Evolutionary conservation across 108 stramenopile genomes (phyloP).

Genomic region (Nitzschia sp.): DNA sequence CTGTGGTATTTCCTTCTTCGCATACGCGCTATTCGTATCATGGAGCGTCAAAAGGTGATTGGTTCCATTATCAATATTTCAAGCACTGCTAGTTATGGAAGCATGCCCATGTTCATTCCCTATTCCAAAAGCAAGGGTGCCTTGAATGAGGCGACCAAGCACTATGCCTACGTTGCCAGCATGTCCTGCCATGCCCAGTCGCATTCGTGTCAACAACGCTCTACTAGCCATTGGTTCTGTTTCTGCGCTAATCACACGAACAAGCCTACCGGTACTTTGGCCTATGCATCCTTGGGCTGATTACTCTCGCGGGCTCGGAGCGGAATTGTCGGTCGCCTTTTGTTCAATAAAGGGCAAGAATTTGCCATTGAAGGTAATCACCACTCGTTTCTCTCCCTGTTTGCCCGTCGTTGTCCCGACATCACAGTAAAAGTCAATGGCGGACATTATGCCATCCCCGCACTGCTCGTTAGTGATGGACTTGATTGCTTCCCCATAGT

Average conservation of each 20-base stretch:
- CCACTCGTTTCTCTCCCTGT: slow-evolving; percentile 73
- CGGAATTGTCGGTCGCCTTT: slow-evolving; percentile 47
- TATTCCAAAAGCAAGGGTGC: slow-evolving; percentile 31
- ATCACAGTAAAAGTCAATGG: slow-evolving; percentile 76
- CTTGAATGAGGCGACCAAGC: slow-evolving; percentile 25
- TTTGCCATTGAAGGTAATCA: slow-evolving; percentile 84
- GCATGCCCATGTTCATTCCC: slow-evolving; percentile 31
- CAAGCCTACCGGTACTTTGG: too few relatives aligned
- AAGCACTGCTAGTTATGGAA: slow-evolving; percentile 26
- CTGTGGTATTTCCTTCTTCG: too few relatives aligned
- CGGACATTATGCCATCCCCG: slow-evolving; percentile 82
- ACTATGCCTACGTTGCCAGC: slow-evolving; percentile 27
- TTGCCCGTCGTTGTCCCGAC: slow-evolving; percentile 68
- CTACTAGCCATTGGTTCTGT: slow-evolving; percentile 30
- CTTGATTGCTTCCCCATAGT: slow-evolving; percentile 74
- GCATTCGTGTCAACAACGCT: slow-evolving; percentile 26
- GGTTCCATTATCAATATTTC: slow-evolving; percentile 32
- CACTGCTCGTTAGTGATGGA: slow-evolving; percentile 70
- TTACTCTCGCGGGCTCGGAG: slow-evolving; percentile 51
- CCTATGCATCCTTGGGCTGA: too few relatives aligned
- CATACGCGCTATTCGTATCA: slow-evolving; percentile 30
- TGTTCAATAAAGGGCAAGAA: slow-evolving; percentile 77
- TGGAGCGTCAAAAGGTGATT: slow-evolving; percentile 20
- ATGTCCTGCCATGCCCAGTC: slow-evolving; percentile 15
- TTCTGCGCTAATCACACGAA: too few relatives aligned